phyloP scores from a whole-genome alignment of 2,329 filamentous ascomycete species.

The Teratosphaeria gauchensis region DNA sequence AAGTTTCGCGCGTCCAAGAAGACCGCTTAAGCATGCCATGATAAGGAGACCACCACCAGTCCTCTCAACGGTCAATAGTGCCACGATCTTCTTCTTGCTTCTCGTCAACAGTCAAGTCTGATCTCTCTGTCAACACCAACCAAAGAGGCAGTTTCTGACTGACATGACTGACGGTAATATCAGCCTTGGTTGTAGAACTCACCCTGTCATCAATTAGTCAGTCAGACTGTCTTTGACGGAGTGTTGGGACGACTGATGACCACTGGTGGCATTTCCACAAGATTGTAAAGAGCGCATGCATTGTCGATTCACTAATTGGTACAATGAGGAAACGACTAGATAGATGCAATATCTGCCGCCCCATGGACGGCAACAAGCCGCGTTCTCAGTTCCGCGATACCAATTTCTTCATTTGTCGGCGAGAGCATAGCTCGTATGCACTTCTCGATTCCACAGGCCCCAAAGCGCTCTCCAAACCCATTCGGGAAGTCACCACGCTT shows the following conservation, averaged over 20 bases:
- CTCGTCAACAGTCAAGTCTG: too few relatives aligned
- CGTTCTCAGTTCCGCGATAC: background rate
- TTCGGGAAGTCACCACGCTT: constrained; percentile 11
- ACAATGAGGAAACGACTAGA: background rate
- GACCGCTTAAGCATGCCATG: constrained; percentile 3
- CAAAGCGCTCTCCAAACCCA: background rate
- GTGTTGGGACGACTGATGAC: background rate
- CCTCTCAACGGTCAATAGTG: too few relatives aligned
- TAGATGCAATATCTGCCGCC: background rate
- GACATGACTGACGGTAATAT: too few relatives aligned
- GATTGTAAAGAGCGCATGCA: too few relatives aligned
- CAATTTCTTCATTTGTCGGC: background rate
- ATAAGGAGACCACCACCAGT: background rate
- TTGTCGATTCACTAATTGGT: too few relatives aligned
- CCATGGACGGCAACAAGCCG: background rate
- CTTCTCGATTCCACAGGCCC: background rate
- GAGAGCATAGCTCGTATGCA: constrained; percentile 1
- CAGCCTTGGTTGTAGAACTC: too few relatives aligned
- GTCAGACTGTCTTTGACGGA: too few relatives aligned
- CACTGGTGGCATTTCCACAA: too few relatives aligned
- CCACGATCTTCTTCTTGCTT: too few relatives aligned
- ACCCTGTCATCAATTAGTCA: too few relatives aligned
- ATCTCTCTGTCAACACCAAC: too few relatives aligned
- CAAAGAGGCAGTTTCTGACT: too few relatives aligned
- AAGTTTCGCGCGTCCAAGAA: constrained; percentile 27